Conservation (phyloP, 768 basidiomycete genomes). For the Astraeus odoratus region DNA sequence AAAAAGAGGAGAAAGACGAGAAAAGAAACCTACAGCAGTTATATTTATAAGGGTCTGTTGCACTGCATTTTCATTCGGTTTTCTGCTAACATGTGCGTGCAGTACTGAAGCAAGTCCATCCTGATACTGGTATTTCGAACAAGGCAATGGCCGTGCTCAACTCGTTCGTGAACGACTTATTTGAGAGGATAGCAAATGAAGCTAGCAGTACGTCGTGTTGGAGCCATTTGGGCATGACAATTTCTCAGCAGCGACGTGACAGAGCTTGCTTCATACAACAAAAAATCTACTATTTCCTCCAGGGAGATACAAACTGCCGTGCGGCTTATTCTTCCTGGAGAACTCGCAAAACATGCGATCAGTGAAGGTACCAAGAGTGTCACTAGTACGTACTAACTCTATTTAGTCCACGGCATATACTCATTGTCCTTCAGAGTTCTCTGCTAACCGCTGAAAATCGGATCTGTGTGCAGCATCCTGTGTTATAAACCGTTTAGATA, state of each 20-base stretch:
- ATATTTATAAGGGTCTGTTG: conserved; percentile 52
- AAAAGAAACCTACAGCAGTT: conserved; percentile 57
- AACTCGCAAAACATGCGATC: conserved; percentile 70
- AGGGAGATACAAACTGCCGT: conserved; percentile 69
- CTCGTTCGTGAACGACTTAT: conserved; percentile 59
- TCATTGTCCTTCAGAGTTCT: conserved; percentile 20
- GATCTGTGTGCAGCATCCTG: no score
- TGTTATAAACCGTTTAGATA: background rate
- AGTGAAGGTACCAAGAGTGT: conserved; percentile 67
- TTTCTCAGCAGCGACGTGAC: background rate
- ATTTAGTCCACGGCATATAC: background rate
- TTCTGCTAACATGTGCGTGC: background rate
- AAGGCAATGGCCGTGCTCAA: conserved; percentile 54
- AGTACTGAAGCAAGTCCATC: conserved; percentile 70
- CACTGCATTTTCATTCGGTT: background rate
- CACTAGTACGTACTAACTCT: conserved; percentile 29
- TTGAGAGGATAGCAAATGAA: conserved; percentile 50
- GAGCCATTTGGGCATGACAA: background rate
- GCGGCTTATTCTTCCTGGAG: conserved; percentile 63
- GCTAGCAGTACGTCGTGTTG: conserved; percentile 37
- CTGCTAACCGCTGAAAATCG: conserved; percentile 11
- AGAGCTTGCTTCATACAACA: conserved; percentile 63
- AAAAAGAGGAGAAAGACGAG: conserved; percentile 52
- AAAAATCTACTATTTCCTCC: conserved; percentile 70
- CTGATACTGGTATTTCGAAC: conserved; percentile 69